Evolutionary conservation across 2,329 filamentous ascomycete genomes (phyloP).

Genomic region (Apiospora aurea): DNA sequence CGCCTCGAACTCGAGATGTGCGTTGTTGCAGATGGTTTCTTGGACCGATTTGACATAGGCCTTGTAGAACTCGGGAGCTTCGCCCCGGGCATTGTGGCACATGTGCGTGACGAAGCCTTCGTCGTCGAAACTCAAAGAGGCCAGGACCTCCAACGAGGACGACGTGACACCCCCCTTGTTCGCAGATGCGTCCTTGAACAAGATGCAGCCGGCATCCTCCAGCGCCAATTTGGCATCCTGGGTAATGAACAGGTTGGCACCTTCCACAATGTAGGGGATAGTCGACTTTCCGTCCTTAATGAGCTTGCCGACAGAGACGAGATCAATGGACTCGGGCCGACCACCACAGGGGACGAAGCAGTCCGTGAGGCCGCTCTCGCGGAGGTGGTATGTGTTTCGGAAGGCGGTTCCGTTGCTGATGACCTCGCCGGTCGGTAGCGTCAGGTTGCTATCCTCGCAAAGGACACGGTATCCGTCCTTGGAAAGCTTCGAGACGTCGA

Average conservation of each 20-base stretch:
- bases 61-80: conserved; percentile 88
- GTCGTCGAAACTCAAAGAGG: conserved; percentile 93
- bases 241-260: conserved; percentile 97
- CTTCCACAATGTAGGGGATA: conserved; percentile 96
- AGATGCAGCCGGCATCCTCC: conserved; percentile 90
- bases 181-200: conserved; percentile 97
- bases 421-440: conserved; percentile 85
- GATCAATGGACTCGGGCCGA: conserved; percentile 94
- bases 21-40: conserved; percentile 88
- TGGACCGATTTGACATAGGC: conserved; percentile 93
- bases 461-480: conserved; percentile 88
- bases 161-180: conserved; percentile 99
- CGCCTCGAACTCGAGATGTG: conserved; percentile 92
- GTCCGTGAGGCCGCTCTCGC: conserved; percentile 78
- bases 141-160: conserved; percentile 94
- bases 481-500: conserved; percentile 85
- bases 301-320: conserved; percentile 81
- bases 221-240: conserved; percentile 96
- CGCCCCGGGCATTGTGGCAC: conserved; percentile 79
- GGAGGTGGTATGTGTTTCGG: conserved; percentile 97
- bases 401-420: conserved; percentile 92
- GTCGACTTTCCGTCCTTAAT: conserved; percentile 88
- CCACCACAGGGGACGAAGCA: conserved; percentile 96
- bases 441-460: conserved; percentile 88
- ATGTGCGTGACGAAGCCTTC: conserved; percentile 88